These are phyloP conservation scores for Fusarium goolgardi DNA, from an alignment of 2,329 filamentous ascomycete species.

Conservation along the genomic window DNA sequence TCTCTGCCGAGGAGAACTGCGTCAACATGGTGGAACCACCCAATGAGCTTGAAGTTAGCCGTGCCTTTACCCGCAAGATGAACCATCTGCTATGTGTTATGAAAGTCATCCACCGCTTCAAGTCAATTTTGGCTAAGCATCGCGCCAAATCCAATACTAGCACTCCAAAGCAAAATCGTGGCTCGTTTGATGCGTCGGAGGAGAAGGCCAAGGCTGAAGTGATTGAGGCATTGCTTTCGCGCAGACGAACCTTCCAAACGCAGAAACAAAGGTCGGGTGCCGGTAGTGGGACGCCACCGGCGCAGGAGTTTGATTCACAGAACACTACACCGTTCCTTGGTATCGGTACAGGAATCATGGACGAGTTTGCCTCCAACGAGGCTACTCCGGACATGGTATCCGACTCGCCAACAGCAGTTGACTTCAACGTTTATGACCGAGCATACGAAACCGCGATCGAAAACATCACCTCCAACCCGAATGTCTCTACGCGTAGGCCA, in stretches of 20 bases:
- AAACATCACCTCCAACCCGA: slow-evolving; percentile 66
- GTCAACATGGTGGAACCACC: slow-evolving; percentile 82
- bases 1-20: slow-evolving; percentile 88
- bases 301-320: slow-evolving; percentile 61
- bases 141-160: slow-evolving; percentile 28
- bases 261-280: slow-evolving; percentile 41
- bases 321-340: slow-evolving; percentile 75
- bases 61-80: slow-evolving; percentile 91
- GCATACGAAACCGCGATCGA: slow-evolving; percentile 85
- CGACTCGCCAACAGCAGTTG: slow-evolving; percentile 85
- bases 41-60: slow-evolving; percentile 89
- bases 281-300: slow-evolving; percentile 63
- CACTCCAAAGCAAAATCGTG: slow-evolving; percentile 15
- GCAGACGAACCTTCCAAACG: slow-evolving; percentile 57
- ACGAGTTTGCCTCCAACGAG: slow-evolving; percentile 58
- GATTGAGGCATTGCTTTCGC: slow-evolving; percentile 61
- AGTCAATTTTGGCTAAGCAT: slow-evolving; percentile 68
- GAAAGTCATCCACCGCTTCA: slow-evolving; percentile 92
- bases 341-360: slow-evolving; percentile 74
- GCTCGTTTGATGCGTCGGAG: slow-evolving; percentile 42
- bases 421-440: slow-evolving; percentile 88
- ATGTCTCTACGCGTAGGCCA: slow-evolving; percentile 53
- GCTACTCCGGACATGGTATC: slow-evolving; percentile 69
- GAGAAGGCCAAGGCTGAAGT: slow-evolving; percentile 59
- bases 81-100: slow-evolving; percentile 87